These are phyloP conservation scores for Cytospora paraplurivora DNA, from an alignment of 2,329 filamentous ascomycete genomes.

Conservation along the genomic window DNA sequence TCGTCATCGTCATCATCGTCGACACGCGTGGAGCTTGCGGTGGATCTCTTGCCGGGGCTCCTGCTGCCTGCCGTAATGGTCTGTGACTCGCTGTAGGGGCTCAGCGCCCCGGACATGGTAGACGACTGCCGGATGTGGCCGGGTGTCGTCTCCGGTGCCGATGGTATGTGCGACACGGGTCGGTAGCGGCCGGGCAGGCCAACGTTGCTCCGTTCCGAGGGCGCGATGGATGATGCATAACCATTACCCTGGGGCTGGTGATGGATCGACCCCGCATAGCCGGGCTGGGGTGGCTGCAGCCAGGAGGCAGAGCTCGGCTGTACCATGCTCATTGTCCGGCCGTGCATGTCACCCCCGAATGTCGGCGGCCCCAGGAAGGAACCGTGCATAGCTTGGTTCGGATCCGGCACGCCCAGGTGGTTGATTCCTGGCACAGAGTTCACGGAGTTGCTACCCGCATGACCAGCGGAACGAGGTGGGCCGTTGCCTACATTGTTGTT, in stretches of 20 bases:
- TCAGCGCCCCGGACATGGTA: constrained; percentile 47
- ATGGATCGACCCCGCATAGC: constrained; percentile 54
- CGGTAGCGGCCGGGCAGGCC: constrained; percentile 89
- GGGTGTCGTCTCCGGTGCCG: constrained; percentile 34
- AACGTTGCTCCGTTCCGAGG: constrained; percentile 92
- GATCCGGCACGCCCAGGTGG: constrained; percentile 33
- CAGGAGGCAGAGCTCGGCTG: constrained; percentile 66
- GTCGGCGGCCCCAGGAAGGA: constrained; percentile 48
- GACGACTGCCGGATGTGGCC: constrained; percentile 42
- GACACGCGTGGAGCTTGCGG: constrained; percentile 42
- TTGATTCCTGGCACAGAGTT: constrained; percentile 47
- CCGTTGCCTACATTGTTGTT: constrained; percentile 35
- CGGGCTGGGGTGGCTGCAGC: constrained; percentile 49
- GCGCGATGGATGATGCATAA: constrained; percentile 90
- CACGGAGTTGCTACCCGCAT: constrained; percentile 44
- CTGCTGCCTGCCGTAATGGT: constrained; percentile 35
- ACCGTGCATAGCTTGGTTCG: constrained; percentile 40
- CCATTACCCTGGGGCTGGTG: constrained; percentile 53
- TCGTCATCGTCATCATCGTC: constrained; percentile 65
- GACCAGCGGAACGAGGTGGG: constrained; percentile 35
- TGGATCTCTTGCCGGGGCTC: constrained; percentile 39
- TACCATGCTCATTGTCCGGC: constrained; percentile 82
- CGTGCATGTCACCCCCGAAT: constrained; percentile 49
- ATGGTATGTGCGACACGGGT: constrained; percentile 72
- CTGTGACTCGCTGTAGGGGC: constrained; percentile 35